Conservation (phyloP, 805 yeast species). For the Saturnispora mendoncae region DNA sequence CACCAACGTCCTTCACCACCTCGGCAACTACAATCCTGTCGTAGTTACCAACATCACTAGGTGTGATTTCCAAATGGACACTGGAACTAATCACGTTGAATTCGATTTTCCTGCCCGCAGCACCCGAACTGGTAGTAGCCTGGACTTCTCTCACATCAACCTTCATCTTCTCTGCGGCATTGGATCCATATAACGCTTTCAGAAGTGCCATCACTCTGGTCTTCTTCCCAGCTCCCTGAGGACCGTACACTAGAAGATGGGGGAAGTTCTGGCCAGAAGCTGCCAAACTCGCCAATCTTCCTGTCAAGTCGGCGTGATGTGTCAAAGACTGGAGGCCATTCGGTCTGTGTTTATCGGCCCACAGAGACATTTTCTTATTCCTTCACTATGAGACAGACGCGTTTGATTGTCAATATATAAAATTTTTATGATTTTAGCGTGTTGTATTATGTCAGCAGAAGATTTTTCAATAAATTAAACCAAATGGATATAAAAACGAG, state of each 20-base stretch:
- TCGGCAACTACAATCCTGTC: slow-evolving; percentile 95
- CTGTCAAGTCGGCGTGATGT: slow-evolving; percentile 59
- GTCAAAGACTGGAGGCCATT: slow-evolving; percentile 50
- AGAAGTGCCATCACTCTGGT: slow-evolving; percentile 80
- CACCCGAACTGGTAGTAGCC: slow-evolving; percentile 50
- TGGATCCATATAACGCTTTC: slow-evolving; percentile 71
- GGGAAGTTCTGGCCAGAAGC: slow-evolving; percentile 75
- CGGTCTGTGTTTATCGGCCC: slow-evolving; percentile 96
- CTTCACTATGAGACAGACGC: neutral
- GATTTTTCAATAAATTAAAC: too few species aligned
- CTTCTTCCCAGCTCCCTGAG: slow-evolving; percentile 95
- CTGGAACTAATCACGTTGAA: slow-evolving; percentile 90
- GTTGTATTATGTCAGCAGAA: too few species aligned
- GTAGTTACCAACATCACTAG: slow-evolving; percentile 92
- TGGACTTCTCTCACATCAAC: slow-evolving; percentile 61
- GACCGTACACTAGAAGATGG: slow-evolving; percentile 87
- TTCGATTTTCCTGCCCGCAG: slow-evolving; percentile 70
- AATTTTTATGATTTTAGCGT: neutral
- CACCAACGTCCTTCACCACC: slow-evolving; percentile 86
- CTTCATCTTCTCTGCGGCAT: slow-evolving; percentile 65
- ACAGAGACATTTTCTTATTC: slow-evolving; percentile 58
- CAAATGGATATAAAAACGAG: slow-evolving; percentile 5
- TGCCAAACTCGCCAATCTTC: slow-evolving; percentile 41
- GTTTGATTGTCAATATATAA: neutral
- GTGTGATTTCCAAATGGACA: slow-evolving; percentile 89